Evolutionary conservation across 805 yeast species (phyloP), one percentile per base, ranked within the genome.

Genomic region (Suhomyces emberorum): DNA sequence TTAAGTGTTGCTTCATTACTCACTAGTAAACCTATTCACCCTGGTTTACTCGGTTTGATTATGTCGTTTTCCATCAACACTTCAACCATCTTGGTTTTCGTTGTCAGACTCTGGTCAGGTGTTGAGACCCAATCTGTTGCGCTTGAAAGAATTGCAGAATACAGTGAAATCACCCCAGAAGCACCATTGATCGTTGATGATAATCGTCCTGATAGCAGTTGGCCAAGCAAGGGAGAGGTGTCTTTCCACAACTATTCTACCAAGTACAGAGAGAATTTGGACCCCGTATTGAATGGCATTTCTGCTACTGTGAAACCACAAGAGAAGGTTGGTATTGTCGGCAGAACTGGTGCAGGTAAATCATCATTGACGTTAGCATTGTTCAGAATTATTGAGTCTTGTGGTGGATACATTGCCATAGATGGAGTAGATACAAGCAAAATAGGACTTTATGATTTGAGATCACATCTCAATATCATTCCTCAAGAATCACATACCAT

Each of bases 401-500:
- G 80, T 4, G 63, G 59, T 7, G 95, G 95, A n/a, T 59, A 65
- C 25, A 84, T 88, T 48, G 65, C 64, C 11, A 82, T 88, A 48
- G 96, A 89, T 63, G 79, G 74, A 18, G 54, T 86, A 11, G 63
- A 82, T 48, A 85, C 86, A 4, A 66, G 77, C 31, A 52, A 67
- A 18, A 74, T 88, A 39, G 96, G 96, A 3, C 67, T 88, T 34
- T 70, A 67, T 44, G 96, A 88, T 54, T 68, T 88, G 51, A 76
- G 97, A 54, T 80, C 80, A 25, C 74, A 77, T 42, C 63, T 88
- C 31, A 82, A 93, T 2, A 89, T 88, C 46, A 88, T 88, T 46
- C 97, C 97, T 2, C 96, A 88, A 59, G 97, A 88, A 59, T 84
- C 96, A 0, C 96, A 89, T 58, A 87, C 87, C 7, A 83, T 89